These are phyloP conservation scores for Tremella yokohamensis DNA, from an alignment of 768 basidiomycete genomes.

Conservation along the genomic window DNA sequence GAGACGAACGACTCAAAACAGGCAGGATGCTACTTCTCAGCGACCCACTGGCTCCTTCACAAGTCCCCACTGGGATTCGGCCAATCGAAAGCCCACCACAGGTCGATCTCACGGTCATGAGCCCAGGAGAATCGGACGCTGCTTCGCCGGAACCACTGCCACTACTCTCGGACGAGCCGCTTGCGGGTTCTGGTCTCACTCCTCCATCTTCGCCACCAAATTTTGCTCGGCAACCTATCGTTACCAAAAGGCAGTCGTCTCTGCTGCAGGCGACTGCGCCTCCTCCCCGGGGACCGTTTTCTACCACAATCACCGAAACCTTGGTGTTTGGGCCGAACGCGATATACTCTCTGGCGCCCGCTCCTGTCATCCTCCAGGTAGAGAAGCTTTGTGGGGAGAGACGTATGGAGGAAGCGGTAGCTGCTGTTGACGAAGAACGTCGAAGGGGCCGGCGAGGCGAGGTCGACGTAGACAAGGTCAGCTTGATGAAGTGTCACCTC, in stretches of 20 bases:
- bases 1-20: slow-evolving; percentile 37
- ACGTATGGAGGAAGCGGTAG: slow-evolving; percentile 38
- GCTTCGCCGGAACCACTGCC: not conserved
- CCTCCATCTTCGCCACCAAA: slow-evolving; percentile 43
- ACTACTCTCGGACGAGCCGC: slow-evolving; percentile 30
- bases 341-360: slow-evolving; percentile 39
- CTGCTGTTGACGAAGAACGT: slow-evolving; percentile 45
- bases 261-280: slow-evolving; percentile 19
- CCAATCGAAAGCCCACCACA: not conserved
- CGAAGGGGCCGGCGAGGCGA: slow-evolving; percentile 45
- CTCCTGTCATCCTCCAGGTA: slow-evolving; percentile 25
- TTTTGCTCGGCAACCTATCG: slow-evolving; percentile 26
- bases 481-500: not conserved
- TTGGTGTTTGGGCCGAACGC: slow-evolving; percentile 36
- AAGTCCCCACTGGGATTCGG: not conserved
- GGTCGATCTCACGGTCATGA: not conserved
- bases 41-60: slow-evolving; percentile 21
- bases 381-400: slow-evolving; percentile 32
- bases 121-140: not conserved
- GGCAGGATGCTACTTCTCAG: slow-evolving; percentile 29
- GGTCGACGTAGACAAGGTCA: slow-evolving; percentile 46
- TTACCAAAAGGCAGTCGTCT: slow-evolving; percentile 31
- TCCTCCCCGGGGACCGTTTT: slow-evolving; percentile 24
- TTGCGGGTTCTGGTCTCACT: slow-evolving; percentile 45
- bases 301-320: slow-evolving; percentile 38